Evolutionary conservation across 192 early-diverging fungal species (phyloP).

Genomic region (Coemansia sp.): DNA sequence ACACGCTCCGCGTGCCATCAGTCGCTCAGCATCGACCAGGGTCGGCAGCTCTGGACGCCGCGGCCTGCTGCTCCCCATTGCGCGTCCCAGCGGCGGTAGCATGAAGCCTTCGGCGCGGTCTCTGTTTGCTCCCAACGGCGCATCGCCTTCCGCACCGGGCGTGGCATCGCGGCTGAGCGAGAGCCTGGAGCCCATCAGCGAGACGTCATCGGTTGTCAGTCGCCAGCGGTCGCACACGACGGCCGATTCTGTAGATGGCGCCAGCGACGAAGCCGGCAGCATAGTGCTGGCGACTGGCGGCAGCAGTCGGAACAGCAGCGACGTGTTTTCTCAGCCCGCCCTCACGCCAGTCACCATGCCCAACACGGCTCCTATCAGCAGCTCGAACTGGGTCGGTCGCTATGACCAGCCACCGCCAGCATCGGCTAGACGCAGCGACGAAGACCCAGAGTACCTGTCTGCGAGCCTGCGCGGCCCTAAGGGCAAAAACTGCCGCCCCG

Average conservation of each 20-base stretch:
- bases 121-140: constrained; percentile 18
- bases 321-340: constrained; percentile 7
- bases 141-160: neutral
- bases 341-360: neutral
- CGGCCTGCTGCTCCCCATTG: constrained; percentile 49
- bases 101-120: constrained; percentile 41
- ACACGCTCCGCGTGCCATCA: neutral
- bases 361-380: constrained; percentile 19
- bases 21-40: constrained; percentile 3
- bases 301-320: constrained; percentile 25
- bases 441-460: constrained; percentile 9
- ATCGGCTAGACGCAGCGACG: constrained; percentile 12
- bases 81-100: constrained; percentile 16
- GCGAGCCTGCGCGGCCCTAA: constrained; percentile 49
- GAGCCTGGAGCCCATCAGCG: constrained; percentile 50
- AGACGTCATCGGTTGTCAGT: constrained; percentile 31
- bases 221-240: constrained; percentile 44
- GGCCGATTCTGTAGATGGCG: constrained; percentile 23
- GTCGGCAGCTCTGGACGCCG: constrained; percentile 20
- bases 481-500: constrained; percentile 49
- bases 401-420: neutral
- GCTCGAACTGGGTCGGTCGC: constrained; percentile 6
- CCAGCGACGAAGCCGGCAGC: neutral
- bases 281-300: neutral
- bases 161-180: constrained; percentile 40